A percentile compares a stretch with the other conserved stretches of the same genome.
Evolutionary conservation across 306 rosid genomes (phyloP).

Genomic region (Hippophae tibetana): DNA sequence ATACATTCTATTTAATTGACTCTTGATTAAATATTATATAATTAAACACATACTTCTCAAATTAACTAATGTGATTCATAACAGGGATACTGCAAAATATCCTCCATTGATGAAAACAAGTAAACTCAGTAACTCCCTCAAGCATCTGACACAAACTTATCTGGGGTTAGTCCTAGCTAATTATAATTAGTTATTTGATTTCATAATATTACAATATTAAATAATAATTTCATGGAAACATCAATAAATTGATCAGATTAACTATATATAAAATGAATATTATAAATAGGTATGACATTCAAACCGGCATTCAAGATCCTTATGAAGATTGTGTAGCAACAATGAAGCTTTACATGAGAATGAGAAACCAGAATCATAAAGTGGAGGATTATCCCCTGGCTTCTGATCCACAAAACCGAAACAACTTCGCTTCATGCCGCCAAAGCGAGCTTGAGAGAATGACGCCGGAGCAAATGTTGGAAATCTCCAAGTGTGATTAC

Average conservation of each 20-base stretch:
- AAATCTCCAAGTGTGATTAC: slow-evolving; percentile 77
- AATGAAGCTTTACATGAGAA: slow-evolving; percentile 76
- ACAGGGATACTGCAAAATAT: slow-evolving; percentile 89
- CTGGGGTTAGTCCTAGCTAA: slow-evolving; percentile 51
- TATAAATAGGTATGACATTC: slow-evolving; percentile 66
- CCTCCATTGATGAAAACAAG: slow-evolving; percentile 96
- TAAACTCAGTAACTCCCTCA: slow-evolving; percentile 91
- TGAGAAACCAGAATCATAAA: slow-evolving; percentile 57
- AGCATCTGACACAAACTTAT: slow-evolving; percentile 76
- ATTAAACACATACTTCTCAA: no score
- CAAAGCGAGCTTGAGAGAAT: slow-evolving; percentile 72
- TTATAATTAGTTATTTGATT: background rate
- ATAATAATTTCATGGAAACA: background rate
- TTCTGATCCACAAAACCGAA: slow-evolving; percentile 65
- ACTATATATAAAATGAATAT: background rate
- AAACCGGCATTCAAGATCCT: slow-evolving; percentile 75
- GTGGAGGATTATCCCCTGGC: slow-evolving; percentile 56
- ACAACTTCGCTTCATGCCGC: slow-evolving; percentile 62
- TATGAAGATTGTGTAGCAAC: slow-evolving; percentile 82
- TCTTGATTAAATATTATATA: no score
- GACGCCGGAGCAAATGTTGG: slow-evolving; percentile 79
- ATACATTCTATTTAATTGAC: no score
- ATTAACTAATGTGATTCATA: background rate
- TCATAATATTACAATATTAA: background rate
- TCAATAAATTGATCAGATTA: no score